Evolutionary conservation across 2,329 filamentous ascomycete genomes (phyloP), one percentile per base, ranked within the genome.

Genomic region (Claviceps digitariae): DNA sequence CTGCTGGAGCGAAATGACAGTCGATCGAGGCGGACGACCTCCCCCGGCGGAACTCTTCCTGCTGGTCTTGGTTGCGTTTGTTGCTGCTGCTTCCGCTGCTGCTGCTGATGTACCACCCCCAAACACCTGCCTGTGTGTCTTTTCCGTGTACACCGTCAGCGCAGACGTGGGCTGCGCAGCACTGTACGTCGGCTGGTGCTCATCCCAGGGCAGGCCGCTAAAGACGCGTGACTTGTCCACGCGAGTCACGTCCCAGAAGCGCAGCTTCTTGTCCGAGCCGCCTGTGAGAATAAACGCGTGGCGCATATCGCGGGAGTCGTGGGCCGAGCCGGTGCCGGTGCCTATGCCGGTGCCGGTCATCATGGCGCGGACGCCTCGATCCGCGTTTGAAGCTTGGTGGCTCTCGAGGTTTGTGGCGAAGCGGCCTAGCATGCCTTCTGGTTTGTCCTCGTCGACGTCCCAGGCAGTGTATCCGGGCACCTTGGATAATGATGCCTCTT

Each of bases 171-270:
- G 81, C 57, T 86, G 79, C 17, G 77, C 74, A 1, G 78, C 73
- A 5, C 79, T 77, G 64, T 90, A 97, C 10, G 79, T 78, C n/a
- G 89, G 86, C 63, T 82, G 83, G 36, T 79, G 72, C 55, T 90
- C 84, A 36, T 89, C 84, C 2, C 74, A 69, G 54, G 81, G 79
- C 12, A 90, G 73, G 0, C 91, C 91, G 64, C 87, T 95, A 58
- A 94, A 84, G 15, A 96, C 78, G 53, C 78, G 75, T 43, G 88
- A 95, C 55, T 82, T 79, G 63, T 95, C 89, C 10, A 88, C 77
- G 10, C 83, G 83, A 10, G 81, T 76, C 15, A 93, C 76, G 64
- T 98, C 91, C 93, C 93, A 98, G 69, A 94, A 97, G 10, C 93
- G 82, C 20, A 98, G 79, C 67, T 87, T 93, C 69, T 86, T 88